Conservation (phyloP, 148 eudicot species). For the Vaccinium corymbosum region DNA sequence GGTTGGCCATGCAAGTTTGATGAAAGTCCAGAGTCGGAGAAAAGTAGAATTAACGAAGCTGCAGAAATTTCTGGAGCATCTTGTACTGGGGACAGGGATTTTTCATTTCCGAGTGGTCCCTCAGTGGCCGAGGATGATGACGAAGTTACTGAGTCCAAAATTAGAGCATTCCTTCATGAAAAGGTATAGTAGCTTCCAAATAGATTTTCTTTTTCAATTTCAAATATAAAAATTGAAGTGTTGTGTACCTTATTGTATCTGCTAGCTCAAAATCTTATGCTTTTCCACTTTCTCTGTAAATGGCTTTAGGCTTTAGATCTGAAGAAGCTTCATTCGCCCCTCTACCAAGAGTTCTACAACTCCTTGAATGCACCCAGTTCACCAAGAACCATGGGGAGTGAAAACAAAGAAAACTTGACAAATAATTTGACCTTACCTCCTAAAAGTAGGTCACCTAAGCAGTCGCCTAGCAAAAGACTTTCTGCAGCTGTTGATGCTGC, state of each 20-base stretch:
- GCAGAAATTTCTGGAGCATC: constrained; percentile 31
- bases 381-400: constrained; percentile 36
- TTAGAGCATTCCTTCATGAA: constrained; percentile 75
- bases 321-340: constrained; percentile 68
- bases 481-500: constrained; percentile 50
- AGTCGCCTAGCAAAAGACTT: constrained; percentile 44
- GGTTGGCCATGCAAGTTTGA: constrained; percentile 62
- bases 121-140: constrained; percentile 62
- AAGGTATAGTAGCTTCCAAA: constrained; percentile 40
- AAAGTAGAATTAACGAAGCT: constrained; percentile 25
- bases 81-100: constrained; percentile 35
- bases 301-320: constrained; percentile 60
- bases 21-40: constrained; percentile 40
- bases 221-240: not conserved
- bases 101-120: constrained; percentile 51
- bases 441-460: constrained; percentile 64
- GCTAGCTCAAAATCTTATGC: not conserved
- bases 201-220: not conserved
- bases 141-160: constrained; percentile 81
- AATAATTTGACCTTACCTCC: constrained; percentile 40
- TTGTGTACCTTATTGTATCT: not conserved
- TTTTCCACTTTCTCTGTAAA: constrained; percentile 1
- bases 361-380: constrained; percentile 47
- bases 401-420: constrained; percentile 35
- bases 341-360: constrained; percentile 62